phyloP scores from a whole-genome alignment of 371 early-diverging fungal species.

The Mucor ambiguus region DNA sequence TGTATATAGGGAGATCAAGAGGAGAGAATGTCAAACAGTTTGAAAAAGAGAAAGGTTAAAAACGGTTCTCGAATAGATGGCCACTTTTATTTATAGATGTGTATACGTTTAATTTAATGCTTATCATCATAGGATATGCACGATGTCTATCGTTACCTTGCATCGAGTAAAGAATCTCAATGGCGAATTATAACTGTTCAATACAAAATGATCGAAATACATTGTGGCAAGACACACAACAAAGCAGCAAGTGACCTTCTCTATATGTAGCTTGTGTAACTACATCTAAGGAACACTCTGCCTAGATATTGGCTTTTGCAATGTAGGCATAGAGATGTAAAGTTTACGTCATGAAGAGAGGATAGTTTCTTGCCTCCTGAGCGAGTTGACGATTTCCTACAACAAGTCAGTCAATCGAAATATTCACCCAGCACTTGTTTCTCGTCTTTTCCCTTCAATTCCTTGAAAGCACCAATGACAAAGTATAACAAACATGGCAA shows the following conservation, averaged over 20 bases:
- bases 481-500: background rate
- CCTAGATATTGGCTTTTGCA: background rate
- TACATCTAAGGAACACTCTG: background rate
- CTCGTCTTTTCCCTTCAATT: background rate
- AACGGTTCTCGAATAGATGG: background rate
- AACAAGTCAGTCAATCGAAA: background rate
- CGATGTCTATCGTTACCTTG: background rate
- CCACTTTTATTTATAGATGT: background rate
- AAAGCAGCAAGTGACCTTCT: background rate
- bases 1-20: background rate
- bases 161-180: background rate
- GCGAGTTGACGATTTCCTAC: background rate
- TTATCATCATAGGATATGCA: background rate
- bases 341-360: background rate
- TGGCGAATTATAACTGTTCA: background rate
- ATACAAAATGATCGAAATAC: background rate
- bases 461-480: background rate
- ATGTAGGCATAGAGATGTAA: too few relatives aligned
- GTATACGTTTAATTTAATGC: background rate
- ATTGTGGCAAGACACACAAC: background rate
- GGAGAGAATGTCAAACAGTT: background rate
- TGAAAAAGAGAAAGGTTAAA: background rate
- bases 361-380: background rate
- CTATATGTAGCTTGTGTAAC: slow-evolving; percentile 3
- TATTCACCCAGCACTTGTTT: background rate